Conservation (phyloP, 345 rosid species). For the Leavenworthia alabamica region DNA sequence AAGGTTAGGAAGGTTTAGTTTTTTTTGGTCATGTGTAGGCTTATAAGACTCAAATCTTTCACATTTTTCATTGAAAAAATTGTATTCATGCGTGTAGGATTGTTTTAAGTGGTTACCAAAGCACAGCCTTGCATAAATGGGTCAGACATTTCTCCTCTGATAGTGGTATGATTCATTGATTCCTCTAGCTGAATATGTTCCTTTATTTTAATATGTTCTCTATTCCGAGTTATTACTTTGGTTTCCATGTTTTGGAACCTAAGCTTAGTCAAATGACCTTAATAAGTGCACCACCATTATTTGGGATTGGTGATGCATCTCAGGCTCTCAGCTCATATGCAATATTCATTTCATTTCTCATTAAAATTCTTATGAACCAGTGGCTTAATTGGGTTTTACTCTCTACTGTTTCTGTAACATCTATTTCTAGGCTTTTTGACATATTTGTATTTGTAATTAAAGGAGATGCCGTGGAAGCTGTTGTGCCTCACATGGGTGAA, state of each 20-base stretch:
- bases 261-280: too few species aligned
- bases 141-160: conserved; percentile 60
- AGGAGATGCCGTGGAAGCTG: conserved; percentile 70
- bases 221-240: background rate
- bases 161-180: conserved; percentile 53
- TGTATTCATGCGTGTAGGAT: conserved; percentile 19
- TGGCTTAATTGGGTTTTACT: background rate
- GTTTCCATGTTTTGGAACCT: background rate
- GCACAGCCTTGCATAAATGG: conserved; percentile 38
- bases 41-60: background rate
- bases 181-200: background rate
- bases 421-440: too few species aligned
- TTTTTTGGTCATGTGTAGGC: background rate
- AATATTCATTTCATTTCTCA: too few species aligned
- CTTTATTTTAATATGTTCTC: too few species aligned
- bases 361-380: too few species aligned
- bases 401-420: too few species aligned
- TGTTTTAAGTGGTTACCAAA: conserved; percentile 26
- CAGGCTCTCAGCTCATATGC: too few species aligned
- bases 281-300: too few species aligned
- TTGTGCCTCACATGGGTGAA: conserved; percentile 90
- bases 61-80: background rate
- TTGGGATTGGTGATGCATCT: too few species aligned
- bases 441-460: conserved; percentile 24
- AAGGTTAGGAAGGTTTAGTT: conserved; percentile 16